Base-by-base conservation (phyloP, 2,329 filamentous ascomycete species). In the Trichophyton equinum region DNA sequence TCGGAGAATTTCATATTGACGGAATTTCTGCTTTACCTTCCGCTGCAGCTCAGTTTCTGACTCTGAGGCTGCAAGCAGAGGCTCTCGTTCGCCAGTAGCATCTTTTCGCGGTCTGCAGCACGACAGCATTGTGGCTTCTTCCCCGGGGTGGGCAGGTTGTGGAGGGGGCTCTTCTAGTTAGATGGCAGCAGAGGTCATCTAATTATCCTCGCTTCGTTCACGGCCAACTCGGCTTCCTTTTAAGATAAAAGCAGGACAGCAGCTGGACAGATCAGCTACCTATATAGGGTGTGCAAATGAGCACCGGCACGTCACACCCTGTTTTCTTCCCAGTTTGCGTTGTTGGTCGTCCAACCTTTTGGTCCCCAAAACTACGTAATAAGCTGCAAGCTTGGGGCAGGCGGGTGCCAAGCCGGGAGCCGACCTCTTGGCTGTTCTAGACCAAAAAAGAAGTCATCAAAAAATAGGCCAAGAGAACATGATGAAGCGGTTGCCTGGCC, bases 1-100 rank as follows among this genome's bases (percentile, higher is more conserved):
- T 59, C 88, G 83, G 30, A 91, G 72, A 87, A 96, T 95, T 78
- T 96, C 90, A 71, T 96, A 96, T 27, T 86, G 86, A 75, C 96
- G 92, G 63, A 97, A 82, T 79, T 96, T 96, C 73, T 92, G 85
- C 69, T 92, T 89, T 62, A 95, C 81, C 68, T 85, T 80, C 56
- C 85, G 81, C 79, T 96, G 89, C 60, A 91, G 77, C 36, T 79
- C 76, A 0, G 91, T 95, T 61, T 76, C 63, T 13, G 47, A 49
- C n/a, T 64, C 61, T 68, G 85, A 79, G 78, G 94, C 94, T 68
- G 85, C 86, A 57, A 96, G 84, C 61, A 96, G 80, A 64, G 91
- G 91, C 69, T 91, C 79, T 59, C 84, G 86, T 70, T 92, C 88
- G 62, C 79, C 80, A 60, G 77, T 79, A 64, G 61, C 75, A 63